Conservation (phyloP, 2,329 filamentous ascomycete genomes). For the Beauveria pseudobassiana region DNA sequence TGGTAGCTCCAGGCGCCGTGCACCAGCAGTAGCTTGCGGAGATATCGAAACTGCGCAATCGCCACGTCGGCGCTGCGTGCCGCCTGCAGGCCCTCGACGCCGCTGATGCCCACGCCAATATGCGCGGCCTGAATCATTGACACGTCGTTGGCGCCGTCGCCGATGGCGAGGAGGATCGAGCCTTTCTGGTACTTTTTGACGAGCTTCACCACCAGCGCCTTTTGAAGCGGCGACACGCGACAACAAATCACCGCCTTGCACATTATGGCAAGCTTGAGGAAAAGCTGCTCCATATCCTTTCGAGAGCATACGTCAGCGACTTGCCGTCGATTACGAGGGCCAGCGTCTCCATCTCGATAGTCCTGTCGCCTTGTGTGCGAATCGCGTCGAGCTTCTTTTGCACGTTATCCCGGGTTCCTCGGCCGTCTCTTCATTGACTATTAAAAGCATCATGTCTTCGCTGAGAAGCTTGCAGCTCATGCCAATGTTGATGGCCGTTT, state of each 20-base stretch:
- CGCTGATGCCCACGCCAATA: constrained; percentile 95
- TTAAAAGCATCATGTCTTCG: constrained; percentile 96
- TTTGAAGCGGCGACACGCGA: constrained; percentile 93
- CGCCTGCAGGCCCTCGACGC: constrained; percentile 92
- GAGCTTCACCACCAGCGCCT: constrained; percentile 94
- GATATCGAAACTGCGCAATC: constrained; percentile 90
- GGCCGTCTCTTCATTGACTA: constrained; percentile 85
- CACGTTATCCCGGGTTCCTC: constrained; percentile 75
- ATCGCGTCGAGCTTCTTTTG: constrained; percentile 92
- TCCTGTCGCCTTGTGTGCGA: constrained; percentile 68
- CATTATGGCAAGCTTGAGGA: constrained; percentile 86
- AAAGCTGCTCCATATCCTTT: constrained; percentile 87
- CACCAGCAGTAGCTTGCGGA: constrained; percentile 88
- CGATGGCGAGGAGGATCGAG: constrained; percentile 87
- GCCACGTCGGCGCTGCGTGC: constrained; percentile 92
- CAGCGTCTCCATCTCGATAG: constrained; percentile 74
- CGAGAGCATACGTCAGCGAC: constrained; percentile 85
- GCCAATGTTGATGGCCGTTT: constrained; percentile 98
- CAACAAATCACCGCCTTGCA: constrained; percentile 99
- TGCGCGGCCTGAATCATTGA: constrained; percentile 99
- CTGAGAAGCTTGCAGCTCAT: constrained; percentile 99
- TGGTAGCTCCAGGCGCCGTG: constrained; percentile 98
- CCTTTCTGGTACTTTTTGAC: constrained; percentile 90
- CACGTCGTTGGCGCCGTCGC: constrained; percentile 97
- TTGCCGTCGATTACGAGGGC: constrained; percentile 95